phyloP scores from a whole-genome alignment of 768 basidiomycete species.

The Pulveroboletus sp. region DNA sequence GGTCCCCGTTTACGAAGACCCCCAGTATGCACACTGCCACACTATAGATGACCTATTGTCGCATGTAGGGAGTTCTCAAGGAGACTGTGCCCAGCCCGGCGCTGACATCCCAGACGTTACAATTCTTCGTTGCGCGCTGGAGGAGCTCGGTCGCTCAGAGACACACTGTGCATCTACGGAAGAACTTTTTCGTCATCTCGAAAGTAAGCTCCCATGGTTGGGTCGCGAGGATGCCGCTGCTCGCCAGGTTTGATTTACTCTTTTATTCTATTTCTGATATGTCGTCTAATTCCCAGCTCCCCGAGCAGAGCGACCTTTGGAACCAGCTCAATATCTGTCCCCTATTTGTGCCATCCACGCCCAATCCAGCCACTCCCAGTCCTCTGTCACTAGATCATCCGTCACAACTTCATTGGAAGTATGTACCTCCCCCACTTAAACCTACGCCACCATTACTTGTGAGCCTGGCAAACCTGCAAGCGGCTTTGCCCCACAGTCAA shows the following conservation, averaged over 20 bases:
- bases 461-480: conserved; percentile 17
- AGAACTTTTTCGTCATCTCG: conserved; percentile 55
- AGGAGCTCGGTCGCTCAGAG: conserved; percentile 41
- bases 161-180: conserved; percentile 46
- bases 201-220: conserved; percentile 56
- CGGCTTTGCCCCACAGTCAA: conserved; percentile 20
- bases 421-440: conserved; percentile 28
- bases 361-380: conserved; percentile 4
- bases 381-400: conserved; percentile 12
- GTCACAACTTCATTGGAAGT: conserved; percentile 36
- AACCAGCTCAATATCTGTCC: conserved; percentile 47
- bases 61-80: conserved; percentile 5
- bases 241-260: conserved; percentile 46
- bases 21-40: conserved; percentile 40
- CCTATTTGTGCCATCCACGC: conserved; percentile 42
- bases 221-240: conserved; percentile 43
- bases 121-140: conserved; percentile 59
- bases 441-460: conserved; percentile 28
- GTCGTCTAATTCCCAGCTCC: neutral
- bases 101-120: conserved; percentile 45
- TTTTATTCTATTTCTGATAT: neutral
- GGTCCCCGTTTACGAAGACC: conserved; percentile 45
- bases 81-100: conserved; percentile 11
- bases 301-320: conserved; percentile 51
- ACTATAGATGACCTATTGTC: conserved; percentile 39